Base-by-base conservation (phyloP, 1,139 yeast genomes). In the Candida mesenterica region DNA sequence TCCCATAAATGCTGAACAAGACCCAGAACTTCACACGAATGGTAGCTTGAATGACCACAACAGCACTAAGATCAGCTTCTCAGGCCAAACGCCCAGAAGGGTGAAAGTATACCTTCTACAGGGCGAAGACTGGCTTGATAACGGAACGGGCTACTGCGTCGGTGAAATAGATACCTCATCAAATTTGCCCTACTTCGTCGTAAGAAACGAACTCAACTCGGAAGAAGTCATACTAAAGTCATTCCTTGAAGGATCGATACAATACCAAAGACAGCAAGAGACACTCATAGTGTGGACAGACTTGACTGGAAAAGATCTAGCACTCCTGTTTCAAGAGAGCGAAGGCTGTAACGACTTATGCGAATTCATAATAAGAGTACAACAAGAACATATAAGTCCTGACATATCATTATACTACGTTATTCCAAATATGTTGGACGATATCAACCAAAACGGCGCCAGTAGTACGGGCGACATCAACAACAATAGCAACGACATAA, bases 201-300 rank as follows among this genome's bases (percentile, higher is more conserved):
- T 92, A 15, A 68, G 79, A 38, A 82, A 82, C 55, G 97, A 90
- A 57, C 62, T 73, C 16, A 72, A 82, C 45, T 65, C 77, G 2
- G 65, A 72, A 3, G 80, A 82, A 24, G 63, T 79, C 14, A 64
- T 92, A 19, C 64, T 92, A 34, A 74, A 77, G 50, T 78, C 92
- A 6, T 70, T 61, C 39, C 70, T 92, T 16, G 80, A 78, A 48
- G 95, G 95, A 0, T 63, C 77, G 23, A 83, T 82, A 2, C 95
- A 86, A 50, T 90, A 85, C 55, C 97, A 90, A 57, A 74, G 95
- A 50, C 97, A 90, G 54, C 97, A 92, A 55, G 97, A 89, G 44
- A 89, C 97, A 0, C 66, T 92, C 34, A 87, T 92, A 15, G 96
- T 92, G 15, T 92, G 98, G 97, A 86, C 95, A 5, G 96, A 88